A percentile compares a stretch with the other conserved stretches of the same genome.
These are phyloP conservation scores for Coccomyxa sp. DNA, from an alignment of 139 green algal species.

Conservation along the genomic window DNA sequence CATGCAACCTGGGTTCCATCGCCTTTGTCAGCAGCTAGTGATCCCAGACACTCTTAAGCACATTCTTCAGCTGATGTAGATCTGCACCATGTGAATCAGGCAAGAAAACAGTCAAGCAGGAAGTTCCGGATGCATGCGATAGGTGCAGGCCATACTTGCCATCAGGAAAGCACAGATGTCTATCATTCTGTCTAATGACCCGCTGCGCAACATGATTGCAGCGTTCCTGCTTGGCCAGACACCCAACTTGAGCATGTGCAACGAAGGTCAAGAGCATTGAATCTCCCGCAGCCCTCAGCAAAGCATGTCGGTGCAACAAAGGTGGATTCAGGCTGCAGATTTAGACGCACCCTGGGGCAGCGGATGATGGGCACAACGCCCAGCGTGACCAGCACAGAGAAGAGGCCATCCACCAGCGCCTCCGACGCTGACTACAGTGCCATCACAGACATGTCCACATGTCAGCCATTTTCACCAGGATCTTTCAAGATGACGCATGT, in stretches of 20 bases:
- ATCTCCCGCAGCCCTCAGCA: no score
- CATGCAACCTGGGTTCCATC: not conserved
- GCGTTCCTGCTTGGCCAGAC: not conserved
- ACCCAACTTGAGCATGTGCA: not conserved
- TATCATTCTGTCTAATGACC: no score
- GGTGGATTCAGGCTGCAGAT: not conserved
- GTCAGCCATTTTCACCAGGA: not conserved
- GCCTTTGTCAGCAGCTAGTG: not conserved
- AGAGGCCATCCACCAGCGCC: conserved; percentile 88
- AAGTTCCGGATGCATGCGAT: no score
- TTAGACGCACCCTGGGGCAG: conserved; percentile 48
- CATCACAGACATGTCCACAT: not conserved
- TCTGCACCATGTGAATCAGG: no score
- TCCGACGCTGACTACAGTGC: conserved; percentile 44
- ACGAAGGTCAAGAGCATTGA: not conserved
- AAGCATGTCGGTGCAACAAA: not conserved
- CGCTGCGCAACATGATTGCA: not conserved
- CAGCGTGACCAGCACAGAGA: conserved; percentile 83
- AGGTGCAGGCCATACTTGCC: no score
- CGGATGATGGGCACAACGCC: conserved; percentile 92
- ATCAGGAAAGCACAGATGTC: no score
- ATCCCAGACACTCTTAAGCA: not conserved
- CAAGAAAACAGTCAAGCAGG: no score
- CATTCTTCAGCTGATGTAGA: not conserved
- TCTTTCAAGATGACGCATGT: no score